A percentile compares a stretch with the other conserved stretches of the same genome.
Conservation (phyloP, 2,329 filamentous ascomycete species). For the Aspergillus tamarii region DNA sequence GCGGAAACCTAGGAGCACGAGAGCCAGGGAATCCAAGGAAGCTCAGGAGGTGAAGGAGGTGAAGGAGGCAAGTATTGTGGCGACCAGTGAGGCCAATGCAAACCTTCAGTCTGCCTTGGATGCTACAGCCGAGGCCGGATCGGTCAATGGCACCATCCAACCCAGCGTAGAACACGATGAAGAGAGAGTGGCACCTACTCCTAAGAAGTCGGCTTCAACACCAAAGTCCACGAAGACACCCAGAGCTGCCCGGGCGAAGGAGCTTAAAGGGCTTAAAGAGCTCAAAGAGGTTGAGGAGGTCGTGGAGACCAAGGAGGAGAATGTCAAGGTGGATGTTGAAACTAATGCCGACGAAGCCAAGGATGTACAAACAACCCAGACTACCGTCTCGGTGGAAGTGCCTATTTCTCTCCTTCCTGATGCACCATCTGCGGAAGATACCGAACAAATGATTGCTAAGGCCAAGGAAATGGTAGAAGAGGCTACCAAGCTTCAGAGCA, state of each 20-base stretch:
- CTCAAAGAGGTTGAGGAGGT: conserved; percentile 24
- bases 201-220: conserved; percentile 25
- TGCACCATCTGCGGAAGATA: conserved; percentile 74
- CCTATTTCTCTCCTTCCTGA: conserved; percentile 66
- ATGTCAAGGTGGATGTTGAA: conserved; percentile 71
- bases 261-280: conserved; percentile 24
- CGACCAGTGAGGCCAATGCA: conserved; percentile 52
- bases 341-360: conserved; percentile 59
- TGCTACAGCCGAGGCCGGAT: conserved; percentile 39
- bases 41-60: conserved; percentile 49
- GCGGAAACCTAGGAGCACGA: conserved; percentile 56
- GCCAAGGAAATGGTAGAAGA: conserved; percentile 87
- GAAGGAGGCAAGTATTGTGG: conserved; percentile 54
- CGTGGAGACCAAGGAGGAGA: conserved; percentile 39
- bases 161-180: conserved; percentile 32
- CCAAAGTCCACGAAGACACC: conserved; percentile 26
- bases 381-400: conserved; percentile 75
- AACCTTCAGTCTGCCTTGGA: conserved; percentile 53
- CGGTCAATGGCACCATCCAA: conserved; percentile 29
- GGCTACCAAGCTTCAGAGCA: conserved; percentile 56
- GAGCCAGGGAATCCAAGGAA: conserved; percentile 47
- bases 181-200: conserved; percentile 28
- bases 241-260: conserved; percentile 34
- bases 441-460: conserved; percentile 79
- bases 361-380: conserved; percentile 70